Evolutionary conservation across 805 yeast genomes (phyloP), one percentile per base, ranked within the genome.

Genomic region (Candida nanaspora): DNA sequence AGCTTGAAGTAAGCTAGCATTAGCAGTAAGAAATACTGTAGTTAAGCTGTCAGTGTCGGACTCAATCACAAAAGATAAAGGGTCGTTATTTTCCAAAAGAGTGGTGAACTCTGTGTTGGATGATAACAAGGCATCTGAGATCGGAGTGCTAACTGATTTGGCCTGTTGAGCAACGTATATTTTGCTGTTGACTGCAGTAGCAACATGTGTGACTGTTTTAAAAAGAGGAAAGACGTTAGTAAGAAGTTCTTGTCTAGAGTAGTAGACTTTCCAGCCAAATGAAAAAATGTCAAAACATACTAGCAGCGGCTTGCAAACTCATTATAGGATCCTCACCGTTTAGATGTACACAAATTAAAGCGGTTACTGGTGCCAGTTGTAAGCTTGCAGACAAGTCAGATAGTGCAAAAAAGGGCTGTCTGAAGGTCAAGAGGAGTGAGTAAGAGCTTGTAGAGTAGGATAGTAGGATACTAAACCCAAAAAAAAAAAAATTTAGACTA

Each of bases 1-100:
- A 42, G 76, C 72, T 32, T 69, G 66, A 45, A 85, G 65, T 15
- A 86, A 56, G 7, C 79, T 68, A 20, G 86, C 79, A 42, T 70
- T 66, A 3, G 84, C 61, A 11, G 49, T 45, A 2, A 70, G 57
- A 25, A 65, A 42, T 15, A 55, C 53, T 2, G 45, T 44, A 2
- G 48, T 55, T 2, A 38, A 34, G 9, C 45, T 39, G 6, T 45
- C 40, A 10, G 46, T 41, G 30, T 62, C 48, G 36, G 55, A 54
- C 29, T 64, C 68, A 37, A 66, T 63, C 10, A 77, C 63, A 35
- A 63, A 53, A 8, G 66, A 54, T 43, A 76, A 72, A 6, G 83
- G 78, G 57, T 80, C 86, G 52, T 76, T 74, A 39, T 69, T 51
- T 23, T 64, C 68, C 25, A 70, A 48, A 41, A 76, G 56, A 7